These are phyloP conservation scores for Neurospora sublineolata DNA, from an alignment of 495 filamentous ascomycete genomes.

Conservation along the genomic window DNA sequence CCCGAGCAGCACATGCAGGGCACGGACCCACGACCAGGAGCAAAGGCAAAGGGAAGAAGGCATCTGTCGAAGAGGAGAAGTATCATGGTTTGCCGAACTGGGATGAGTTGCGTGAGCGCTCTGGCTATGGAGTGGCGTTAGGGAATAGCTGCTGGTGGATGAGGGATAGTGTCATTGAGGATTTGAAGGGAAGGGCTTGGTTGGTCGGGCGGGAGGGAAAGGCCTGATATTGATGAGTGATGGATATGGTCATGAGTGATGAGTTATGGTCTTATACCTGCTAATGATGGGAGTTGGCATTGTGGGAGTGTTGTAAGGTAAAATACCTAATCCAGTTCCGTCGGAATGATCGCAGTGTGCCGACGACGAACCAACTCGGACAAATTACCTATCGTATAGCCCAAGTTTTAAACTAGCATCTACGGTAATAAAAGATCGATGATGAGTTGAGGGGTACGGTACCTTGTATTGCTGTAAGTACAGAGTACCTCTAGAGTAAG, in stretches of 20 bases:
- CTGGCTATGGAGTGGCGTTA: slow-evolving; percentile 3
- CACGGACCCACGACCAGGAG: slow-evolving; percentile 9
- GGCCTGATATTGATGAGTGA: background rate
- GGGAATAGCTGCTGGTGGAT: slow-evolving; percentile 36
- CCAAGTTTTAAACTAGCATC: background rate
- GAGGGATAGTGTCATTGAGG: slow-evolving; percentile 40
- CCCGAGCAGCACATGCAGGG: background rate
- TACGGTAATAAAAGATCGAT: background rate
- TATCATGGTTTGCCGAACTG: slow-evolving; percentile 1
- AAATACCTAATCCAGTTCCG: no score
- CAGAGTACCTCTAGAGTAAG: background rate
- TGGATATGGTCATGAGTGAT: background rate
- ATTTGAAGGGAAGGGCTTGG: slow-evolving; percentile 45
- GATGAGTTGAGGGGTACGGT: background rate
- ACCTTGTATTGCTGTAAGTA: background rate
- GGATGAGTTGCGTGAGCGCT: background rate
- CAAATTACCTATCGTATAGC: background rate
- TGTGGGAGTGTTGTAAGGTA: no score
- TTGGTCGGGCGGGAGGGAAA: slow-evolving; percentile 24
- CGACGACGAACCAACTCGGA: no score
- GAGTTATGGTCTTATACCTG: background rate
- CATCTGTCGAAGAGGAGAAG: slow-evolving; percentile 10
- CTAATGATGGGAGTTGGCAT: no score
- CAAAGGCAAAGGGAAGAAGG: slow-evolving; percentile 22
- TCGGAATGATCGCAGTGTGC: no score